Evolutionary conservation across 2,329 filamentous ascomycete genomes (phyloP).

Genomic region (Aspergillus terreus): DNA sequence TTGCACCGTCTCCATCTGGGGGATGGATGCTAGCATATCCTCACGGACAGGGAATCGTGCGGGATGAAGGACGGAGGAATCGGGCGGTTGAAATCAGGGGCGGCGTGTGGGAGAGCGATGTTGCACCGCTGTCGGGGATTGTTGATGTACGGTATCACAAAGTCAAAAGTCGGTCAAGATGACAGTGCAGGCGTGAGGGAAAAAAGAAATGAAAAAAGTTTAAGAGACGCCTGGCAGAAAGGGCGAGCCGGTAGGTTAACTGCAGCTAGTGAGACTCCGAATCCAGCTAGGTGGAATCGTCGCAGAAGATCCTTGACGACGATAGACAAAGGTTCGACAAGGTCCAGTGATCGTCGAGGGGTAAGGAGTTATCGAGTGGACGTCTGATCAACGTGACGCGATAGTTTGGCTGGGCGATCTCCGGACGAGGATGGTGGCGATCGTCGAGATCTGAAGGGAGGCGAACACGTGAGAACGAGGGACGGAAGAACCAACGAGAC

Average conservation of each 20-base stretch:
- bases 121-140: constrained; percentile 29
- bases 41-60: constrained; percentile 5
- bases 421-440: neutral
- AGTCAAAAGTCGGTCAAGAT: constrained; percentile 36
- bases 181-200: constrained; percentile 20
- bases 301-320: constrained; percentile 13
- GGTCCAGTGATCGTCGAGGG: constrained; percentile 10
- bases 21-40: constrained; percentile 36
- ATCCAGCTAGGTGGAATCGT: constrained; percentile 14
- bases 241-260: constrained; percentile 17
- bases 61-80: constrained; percentile 10
- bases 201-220: constrained; percentile 14
- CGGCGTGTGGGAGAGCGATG: constrained; percentile 17
- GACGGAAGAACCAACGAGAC: neutral
- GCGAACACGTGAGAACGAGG: neutral
- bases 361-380: neutral
- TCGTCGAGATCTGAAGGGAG: neutral
- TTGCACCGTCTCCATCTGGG: constrained; percentile 35
- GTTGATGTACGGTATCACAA: constrained; percentile 31
- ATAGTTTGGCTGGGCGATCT: neutral
- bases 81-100: constrained; percentile 15
- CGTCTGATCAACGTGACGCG: neutral
- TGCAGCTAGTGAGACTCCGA: constrained; percentile 23
- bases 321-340: constrained; percentile 3
- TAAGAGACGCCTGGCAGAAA: constrained; percentile 13